A percentile compares a stretch with the other conserved stretches of the same genome.
These are phyloP conservation scores for Colletotrichum sp. DNA, from an alignment of 2,329 filamentous ascomycete genomes.

Conservation along the genomic window DNA sequence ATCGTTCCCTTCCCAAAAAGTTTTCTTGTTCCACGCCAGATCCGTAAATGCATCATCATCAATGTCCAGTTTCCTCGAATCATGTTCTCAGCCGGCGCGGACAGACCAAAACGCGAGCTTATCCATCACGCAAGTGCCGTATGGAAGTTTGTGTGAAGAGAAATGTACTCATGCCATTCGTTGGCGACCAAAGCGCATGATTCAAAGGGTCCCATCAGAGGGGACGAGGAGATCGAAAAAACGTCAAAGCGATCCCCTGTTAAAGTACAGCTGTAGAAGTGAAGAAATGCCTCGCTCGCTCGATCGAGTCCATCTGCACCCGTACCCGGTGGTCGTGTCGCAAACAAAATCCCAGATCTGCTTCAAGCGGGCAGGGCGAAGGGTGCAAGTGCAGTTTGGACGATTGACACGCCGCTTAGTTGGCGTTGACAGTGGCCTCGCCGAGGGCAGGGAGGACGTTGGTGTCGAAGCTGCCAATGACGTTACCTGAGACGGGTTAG, in stretches of 20 bases:
- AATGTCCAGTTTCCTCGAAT: slow-evolving; percentile 19
- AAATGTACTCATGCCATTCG: slow-evolving; percentile 19
- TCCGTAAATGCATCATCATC: slow-evolving; percentile 24
- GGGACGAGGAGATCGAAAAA: slow-evolving; percentile 33
- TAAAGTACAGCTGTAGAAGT: slow-evolving; percentile 40
- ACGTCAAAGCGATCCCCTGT: slow-evolving; percentile 29
- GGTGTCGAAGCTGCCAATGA: slow-evolving; percentile 51
- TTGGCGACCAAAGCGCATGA: slow-evolving; percentile 20
- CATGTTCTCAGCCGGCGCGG: slow-evolving; percentile 4
- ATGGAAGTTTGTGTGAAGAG: background rate
- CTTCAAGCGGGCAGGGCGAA: slow-evolving; percentile 4
- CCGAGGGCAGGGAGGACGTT: slow-evolving; percentile 54
- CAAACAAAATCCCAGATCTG: slow-evolving; percentile 7
- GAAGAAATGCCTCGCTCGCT: slow-evolving; percentile 25
- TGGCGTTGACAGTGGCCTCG: slow-evolving; percentile 29
- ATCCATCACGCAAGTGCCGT: slow-evolving; percentile 21
- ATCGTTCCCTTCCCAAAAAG: slow-evolving; percentile 1
- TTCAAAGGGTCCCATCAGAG: slow-evolving; percentile 14
- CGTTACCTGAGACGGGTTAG: slow-evolving; percentile 50
- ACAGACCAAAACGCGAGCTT: background rate
- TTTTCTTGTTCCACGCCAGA: slow-evolving; percentile 14
- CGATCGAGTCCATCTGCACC: slow-evolving; percentile 2
- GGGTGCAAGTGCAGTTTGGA: slow-evolving; percentile 8
- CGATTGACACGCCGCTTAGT: slow-evolving; percentile 11
- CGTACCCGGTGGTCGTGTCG: slow-evolving; percentile 14